Conservation (phyloP, 1,284 basidiomycete species). For the Pseudozyma flocculosa region DNA sequence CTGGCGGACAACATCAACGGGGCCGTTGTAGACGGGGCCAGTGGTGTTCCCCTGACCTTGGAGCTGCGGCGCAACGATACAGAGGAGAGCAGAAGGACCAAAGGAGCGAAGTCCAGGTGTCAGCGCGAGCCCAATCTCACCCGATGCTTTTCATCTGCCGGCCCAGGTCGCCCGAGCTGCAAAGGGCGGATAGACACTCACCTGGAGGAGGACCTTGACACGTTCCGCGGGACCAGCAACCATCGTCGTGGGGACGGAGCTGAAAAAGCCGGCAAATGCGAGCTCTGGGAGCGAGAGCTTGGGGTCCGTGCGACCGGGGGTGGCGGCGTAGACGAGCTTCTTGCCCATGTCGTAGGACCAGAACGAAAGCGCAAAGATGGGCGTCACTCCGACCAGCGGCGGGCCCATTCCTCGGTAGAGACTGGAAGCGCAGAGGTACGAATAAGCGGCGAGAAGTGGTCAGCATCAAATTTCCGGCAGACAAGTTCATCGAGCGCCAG, state of each 20-base stretch:
- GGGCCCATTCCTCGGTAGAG: constrained; percentile 96
- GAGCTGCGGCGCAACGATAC: too few species aligned
- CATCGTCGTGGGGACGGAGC: constrained; percentile 86
- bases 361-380: constrained; percentile 97
- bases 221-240: constrained; percentile 94
- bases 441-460: too few species aligned
- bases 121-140: too few species aligned
- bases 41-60: constrained; percentile 77
- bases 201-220: constrained; percentile 82
- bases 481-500: too few species aligned
- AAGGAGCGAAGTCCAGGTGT: too few species aligned
- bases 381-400: constrained; percentile 91
- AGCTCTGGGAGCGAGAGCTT: constrained; percentile 77
- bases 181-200: too few species aligned
- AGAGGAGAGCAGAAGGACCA: constrained; percentile 5
- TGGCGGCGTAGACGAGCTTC: constrained; percentile 72
- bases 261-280: constrained; percentile 89
- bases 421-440: too few species aligned
- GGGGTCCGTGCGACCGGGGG: constrained; percentile 66
- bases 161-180: too few species aligned
- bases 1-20: constrained; percentile 84
- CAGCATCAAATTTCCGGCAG: too few species aligned
- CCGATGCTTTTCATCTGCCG: too few species aligned
- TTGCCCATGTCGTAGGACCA: constrained; percentile 97
- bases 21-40: constrained; percentile 78